Conservation (phyloP, 140 eudicot species). For the Oenanthe javanica region DNA sequence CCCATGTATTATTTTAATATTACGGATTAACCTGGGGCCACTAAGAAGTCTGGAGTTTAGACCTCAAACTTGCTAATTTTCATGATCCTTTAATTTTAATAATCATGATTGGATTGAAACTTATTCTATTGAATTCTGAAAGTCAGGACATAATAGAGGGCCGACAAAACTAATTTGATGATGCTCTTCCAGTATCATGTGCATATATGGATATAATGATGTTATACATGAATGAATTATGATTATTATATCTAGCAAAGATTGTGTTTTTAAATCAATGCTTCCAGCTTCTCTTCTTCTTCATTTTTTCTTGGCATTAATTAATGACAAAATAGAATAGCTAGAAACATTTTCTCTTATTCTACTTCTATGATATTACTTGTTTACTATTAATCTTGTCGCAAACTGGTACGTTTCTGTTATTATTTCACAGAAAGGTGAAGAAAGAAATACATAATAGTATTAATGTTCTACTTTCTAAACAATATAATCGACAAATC, state of each 20-base stretch:
- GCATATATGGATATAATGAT: neutral
- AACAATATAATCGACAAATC: no score
- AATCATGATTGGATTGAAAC: constrained; percentile 13
- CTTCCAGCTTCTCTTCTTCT: neutral
- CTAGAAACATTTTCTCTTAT: neutral
- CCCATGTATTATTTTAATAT: constrained; percentile 30
- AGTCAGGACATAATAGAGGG: neutral
- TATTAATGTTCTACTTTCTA: neutral
- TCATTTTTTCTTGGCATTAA: neutral
- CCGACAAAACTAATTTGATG: constrained; percentile 3
- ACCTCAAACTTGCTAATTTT: constrained; percentile 8
- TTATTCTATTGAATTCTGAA: constrained; percentile 1
- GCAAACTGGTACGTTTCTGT: neutral
- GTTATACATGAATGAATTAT: neutral
- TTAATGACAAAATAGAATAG: neutral
- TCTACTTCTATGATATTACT: neutral
- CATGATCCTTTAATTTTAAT: neutral
- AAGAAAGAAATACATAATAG: neutral
- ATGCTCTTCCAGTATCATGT: neutral
- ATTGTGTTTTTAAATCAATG: neutral
- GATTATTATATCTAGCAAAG: neutral
- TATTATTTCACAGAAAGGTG: neutral
- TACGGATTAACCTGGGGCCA: constrained; percentile 18
- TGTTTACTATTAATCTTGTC: neutral
- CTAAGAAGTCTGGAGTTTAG: constrained; percentile 16